Evolutionary conservation across 306 rosid genomes (phyloP).

Genomic region (Cicer cuneatum): DNA sequence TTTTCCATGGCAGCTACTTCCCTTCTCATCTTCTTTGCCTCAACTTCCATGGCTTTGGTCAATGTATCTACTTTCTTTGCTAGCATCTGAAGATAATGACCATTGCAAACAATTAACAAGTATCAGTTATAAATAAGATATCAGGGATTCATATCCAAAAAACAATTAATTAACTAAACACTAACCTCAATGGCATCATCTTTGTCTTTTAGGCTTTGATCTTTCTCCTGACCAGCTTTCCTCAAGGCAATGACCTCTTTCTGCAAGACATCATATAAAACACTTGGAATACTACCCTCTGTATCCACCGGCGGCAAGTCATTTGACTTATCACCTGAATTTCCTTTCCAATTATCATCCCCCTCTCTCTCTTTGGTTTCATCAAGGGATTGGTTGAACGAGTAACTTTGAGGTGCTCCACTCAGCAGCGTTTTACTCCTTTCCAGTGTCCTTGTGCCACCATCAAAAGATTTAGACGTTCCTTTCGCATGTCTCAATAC

Average conservation of each 20-base stretch:
- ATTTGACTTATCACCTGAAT: conserved; percentile 77
- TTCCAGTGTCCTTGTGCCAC: conserved; percentile 93
- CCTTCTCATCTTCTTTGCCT: conserved; percentile 98
- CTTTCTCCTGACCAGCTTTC: conserved; percentile 96
- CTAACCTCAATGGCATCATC: conserved; percentile 96
- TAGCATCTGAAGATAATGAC: conserved; percentile 68
- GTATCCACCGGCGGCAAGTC: conserved; percentile 68
- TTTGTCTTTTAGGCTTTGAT: conserved; percentile 96
- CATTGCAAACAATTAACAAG: conserved; percentile 39
- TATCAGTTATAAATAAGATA: conserved; percentile 29
- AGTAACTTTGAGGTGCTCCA: conserved; percentile 69
- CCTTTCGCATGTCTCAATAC: conserved; percentile 95
- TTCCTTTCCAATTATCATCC: conserved; percentile 71
- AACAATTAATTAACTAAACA: conserved; percentile 37
- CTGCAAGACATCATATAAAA: conserved; percentile 88
- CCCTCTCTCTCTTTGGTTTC: conserved; percentile 64
- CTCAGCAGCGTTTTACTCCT: conserved; percentile 78
- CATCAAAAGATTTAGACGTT: conserved; percentile 97
- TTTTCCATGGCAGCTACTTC: conserved; percentile 99
- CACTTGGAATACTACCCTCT: conserved; percentile 84
- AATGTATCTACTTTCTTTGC: conserved; percentile 98
- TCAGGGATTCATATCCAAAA: conserved; percentile 21
- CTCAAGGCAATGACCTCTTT: conserved; percentile 93
- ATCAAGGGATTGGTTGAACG: conserved; percentile 81
- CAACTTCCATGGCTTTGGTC: conserved; percentile 99